Conservation (phyloP, 257 asterid genomes). For the Anisodus acutangulus region DNA sequence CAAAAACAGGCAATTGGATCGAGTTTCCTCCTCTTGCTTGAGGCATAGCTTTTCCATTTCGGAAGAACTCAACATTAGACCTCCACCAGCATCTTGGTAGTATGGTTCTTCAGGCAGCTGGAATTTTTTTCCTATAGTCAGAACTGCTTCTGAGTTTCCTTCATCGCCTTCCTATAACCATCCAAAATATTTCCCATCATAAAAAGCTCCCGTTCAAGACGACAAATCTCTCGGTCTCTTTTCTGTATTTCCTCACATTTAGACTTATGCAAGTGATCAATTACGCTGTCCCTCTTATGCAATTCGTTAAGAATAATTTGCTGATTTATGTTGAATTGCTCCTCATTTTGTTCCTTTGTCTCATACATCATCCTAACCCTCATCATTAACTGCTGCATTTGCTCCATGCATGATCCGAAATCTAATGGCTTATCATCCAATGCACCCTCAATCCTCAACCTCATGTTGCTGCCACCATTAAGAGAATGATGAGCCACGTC, state of each 20-base stretch:
- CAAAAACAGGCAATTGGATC: slow-evolving; percentile 47
- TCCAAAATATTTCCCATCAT: slow-evolving; percentile 64
- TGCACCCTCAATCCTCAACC: slow-evolving; percentile 57
- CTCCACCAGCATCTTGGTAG: slow-evolving; percentile 81
- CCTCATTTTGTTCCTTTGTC: slow-evolving; percentile 58
- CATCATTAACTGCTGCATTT: slow-evolving; percentile 50
- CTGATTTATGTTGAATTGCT: slow-evolving; percentile 47
- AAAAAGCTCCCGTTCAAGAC: slow-evolving; percentile 70
- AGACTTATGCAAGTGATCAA: slow-evolving; percentile 58
- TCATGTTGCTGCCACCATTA: slow-evolving; percentile 53
- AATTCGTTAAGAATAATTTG: slow-evolving; percentile 63
- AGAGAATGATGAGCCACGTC: slow-evolving; percentile 43
- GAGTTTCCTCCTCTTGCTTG: slow-evolving; percentile 65
- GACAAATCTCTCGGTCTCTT: slow-evolving; percentile 57
- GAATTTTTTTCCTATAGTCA: slow-evolving; percentile 59
- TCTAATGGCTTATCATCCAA: slow-evolving; percentile 59
- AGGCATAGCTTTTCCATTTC: slow-evolving; percentile 62
- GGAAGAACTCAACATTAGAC: slow-evolving; percentile 64
- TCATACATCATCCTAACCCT: slow-evolving; percentile 51
- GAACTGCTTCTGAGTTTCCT: slow-evolving; percentile 65
- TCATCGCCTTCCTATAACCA: slow-evolving; percentile 76
- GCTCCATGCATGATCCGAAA: slow-evolving; percentile 64
- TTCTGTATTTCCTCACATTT: slow-evolving; percentile 60
- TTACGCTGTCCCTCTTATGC: slow-evolving; percentile 63
- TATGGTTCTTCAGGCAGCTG: slow-evolving; percentile 71